Evolutionary conservation across 73 alveolate genomes (phyloP), one percentile per base, ranked within the genome.

Genomic region (Paramecium sonneborni): DNA sequence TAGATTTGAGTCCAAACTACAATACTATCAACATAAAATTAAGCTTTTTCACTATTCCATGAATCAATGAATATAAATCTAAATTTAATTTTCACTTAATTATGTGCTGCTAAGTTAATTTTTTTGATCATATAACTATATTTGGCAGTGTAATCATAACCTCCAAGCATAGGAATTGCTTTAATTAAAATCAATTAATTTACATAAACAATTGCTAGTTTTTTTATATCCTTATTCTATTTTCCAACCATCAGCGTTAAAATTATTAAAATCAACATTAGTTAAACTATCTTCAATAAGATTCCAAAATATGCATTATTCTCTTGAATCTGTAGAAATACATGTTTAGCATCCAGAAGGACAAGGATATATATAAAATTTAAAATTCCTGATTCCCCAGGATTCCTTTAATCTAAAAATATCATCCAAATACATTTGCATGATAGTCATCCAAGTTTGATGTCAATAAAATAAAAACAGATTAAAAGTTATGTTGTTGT

Each of bases 351-450:
- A 67, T 67, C 84, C 84, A 30, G 26, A 2, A 3, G 84, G 84
- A 14, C 84, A 67, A 12, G 48, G 48, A 67, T 67, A 24, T 3
- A 32, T 15, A 24, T 67, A 67, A 0, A 67, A 26, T 26, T 67
- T 32, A 67, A 74, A 74, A 74, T 74, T n/a, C 10, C 87, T 74
- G 21, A 74, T 35, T 1, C 87, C 87, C 87, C 87, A 74, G 4
- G 87, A 74, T 20, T 74, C 87, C 39, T 74, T 10, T 14, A 10
- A n/a, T n/a, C 1, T 21, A 11, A 5, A 12, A 12, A 46, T 46
- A 0, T 12, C 0, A 52, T 52, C 18, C 0, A 14, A 52, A 18
- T 52, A 52, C 68, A 52, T 52, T 20, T 18, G 18, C 5, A 18
- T 5, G 34, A 5, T 4, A 0, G 3, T 6, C 43, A 74, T 74